A percentile compares a stretch with the other conserved stretches of the same genome.
Conservation (phyloP, 2,329 filamentous ascomycete genomes). For the Neonectria faginata region DNA sequence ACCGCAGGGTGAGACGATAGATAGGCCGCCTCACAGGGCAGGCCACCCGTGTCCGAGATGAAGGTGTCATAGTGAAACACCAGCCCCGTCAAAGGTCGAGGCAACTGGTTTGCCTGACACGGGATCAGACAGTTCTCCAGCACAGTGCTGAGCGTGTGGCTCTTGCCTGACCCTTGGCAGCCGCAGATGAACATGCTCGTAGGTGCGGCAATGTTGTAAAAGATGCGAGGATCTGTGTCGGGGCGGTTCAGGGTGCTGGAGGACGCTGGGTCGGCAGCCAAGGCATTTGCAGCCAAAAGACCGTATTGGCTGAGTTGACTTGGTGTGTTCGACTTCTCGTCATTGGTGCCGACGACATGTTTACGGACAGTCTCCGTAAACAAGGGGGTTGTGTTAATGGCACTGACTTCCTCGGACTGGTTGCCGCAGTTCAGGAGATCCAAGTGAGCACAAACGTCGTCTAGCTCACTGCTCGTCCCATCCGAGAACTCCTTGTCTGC, state of each 20-base stretch:
- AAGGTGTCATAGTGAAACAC: constrained; percentile 75
- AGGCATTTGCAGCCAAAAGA: constrained; percentile 3
- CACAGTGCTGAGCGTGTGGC: constrained; percentile 68
- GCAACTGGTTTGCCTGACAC: constrained; percentile 58
- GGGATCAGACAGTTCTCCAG: constrained; percentile 68
- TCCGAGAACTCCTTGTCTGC: background rate
- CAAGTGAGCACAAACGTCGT: background rate
- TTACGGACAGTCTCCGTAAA: background rate
- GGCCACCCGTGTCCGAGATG: constrained; percentile 59
- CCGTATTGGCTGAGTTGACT: constrained; percentile 6
- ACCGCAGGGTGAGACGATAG: constrained; percentile 59
- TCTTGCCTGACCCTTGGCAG: constrained; percentile 73
- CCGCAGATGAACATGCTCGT: constrained; percentile 74
- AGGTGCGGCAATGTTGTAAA: constrained; percentile 61
- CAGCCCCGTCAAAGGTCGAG: constrained; percentile 67
- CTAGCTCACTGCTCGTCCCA: background rate
- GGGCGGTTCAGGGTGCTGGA: background rate
- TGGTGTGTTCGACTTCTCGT: too few relatives aligned
- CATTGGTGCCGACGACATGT: background rate
- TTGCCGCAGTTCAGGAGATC: background rate
- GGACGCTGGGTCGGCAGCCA: background rate
- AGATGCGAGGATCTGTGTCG: constrained; percentile 47
- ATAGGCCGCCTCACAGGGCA: constrained; percentile 70
- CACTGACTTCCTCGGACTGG: background rate
- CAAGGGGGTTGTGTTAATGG: background rate